A percentile compares a stretch with the other conserved stretches of the same genome.
Evolutionary conservation across 1,139 yeast genomes (phyloP).

Genomic region (Magnusiomyces ingens): DNA sequence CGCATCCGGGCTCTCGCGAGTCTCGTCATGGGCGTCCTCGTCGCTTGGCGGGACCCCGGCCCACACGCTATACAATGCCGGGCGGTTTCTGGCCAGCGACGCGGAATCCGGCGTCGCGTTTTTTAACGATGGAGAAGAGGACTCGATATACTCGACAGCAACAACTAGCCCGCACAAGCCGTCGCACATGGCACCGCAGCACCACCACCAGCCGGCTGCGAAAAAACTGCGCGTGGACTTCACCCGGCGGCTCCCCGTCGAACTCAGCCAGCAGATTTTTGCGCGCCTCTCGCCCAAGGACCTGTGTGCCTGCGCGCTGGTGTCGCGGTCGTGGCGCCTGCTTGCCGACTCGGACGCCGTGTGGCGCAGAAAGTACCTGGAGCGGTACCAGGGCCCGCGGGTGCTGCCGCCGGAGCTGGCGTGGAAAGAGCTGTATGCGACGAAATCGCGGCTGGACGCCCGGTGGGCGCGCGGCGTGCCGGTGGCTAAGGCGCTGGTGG

Average conservation of each 20-base stretch:
- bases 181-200: not conserved
- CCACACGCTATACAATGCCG: constrained; percentile 7
- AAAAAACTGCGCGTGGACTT: constrained; percentile 19
- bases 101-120: constrained; percentile 25
- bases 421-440: constrained; percentile 28
- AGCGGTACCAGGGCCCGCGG: not conserved
- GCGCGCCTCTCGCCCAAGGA: constrained; percentile 20
- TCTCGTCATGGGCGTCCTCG: constrained; percentile 18
- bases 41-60: not conserved
- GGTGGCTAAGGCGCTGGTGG: constrained; percentile 25
- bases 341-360: constrained; percentile 22
- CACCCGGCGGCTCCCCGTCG: constrained; percentile 25
- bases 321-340: constrained; percentile 24
- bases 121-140: constrained; percentile 11
- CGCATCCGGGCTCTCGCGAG: constrained; percentile 6
- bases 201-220: not conserved
- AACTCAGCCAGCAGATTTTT: constrained; percentile 24
- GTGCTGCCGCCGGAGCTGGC: constrained; percentile 4
- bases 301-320: constrained; percentile 22
- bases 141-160: not conserved
- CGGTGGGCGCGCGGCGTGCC: constrained; percentile 28
- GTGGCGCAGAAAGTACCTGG: constrained; percentile 26
- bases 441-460: constrained; percentile 26
- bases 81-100: constrained; percentile 3
- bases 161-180: not conserved